phyloP scores from a whole-genome alignment of 208 protist genomes.

The Kentomonas sorsogonicus region DNA sequence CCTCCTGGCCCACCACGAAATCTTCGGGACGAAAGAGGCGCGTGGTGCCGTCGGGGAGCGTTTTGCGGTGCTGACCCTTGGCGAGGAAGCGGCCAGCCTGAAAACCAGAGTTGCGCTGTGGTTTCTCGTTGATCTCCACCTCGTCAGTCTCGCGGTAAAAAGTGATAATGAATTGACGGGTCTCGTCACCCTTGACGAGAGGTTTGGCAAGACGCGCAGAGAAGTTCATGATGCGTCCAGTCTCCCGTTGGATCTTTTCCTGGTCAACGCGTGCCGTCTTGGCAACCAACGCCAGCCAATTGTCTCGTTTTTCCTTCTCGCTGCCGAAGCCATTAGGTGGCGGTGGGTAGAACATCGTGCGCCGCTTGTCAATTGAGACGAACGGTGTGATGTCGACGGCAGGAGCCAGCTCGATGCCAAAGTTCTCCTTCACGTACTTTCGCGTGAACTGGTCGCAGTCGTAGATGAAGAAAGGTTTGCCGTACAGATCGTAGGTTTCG shows the following conservation, averaged over 20 bases:
- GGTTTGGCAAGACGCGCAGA: slow-evolving; percentile 52
- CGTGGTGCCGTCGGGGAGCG: slow-evolving; percentile 57
- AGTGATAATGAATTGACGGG: slow-evolving; percentile 81
- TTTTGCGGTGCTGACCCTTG: slow-evolving; percentile 66
- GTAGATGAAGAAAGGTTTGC: slow-evolving; percentile 82
- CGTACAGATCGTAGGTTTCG: slow-evolving; percentile 78
- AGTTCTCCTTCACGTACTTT: slow-evolving; percentile 57
- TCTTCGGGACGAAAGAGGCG: slow-evolving; percentile 53
- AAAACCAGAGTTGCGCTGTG: slow-evolving; percentile 82
- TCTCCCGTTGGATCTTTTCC: slow-evolving; percentile 51
- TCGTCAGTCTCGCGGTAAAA: slow-evolving; percentile 88
- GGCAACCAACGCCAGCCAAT: slow-evolving; percentile 69
- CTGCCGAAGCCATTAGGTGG: slow-evolving; percentile 87
- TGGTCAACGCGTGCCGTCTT: slow-evolving; percentile 66
- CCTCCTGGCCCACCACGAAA: slow-evolving; percentile 68
- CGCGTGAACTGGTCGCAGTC: slow-evolving; percentile 72
- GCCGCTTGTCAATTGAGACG: slow-evolving; percentile 35
- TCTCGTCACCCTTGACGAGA: slow-evolving; percentile 58
- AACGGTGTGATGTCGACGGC: slow-evolving; percentile 62
- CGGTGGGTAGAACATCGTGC: slow-evolving; percentile 75
- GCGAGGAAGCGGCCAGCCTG: slow-evolving; percentile 86
- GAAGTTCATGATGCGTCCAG: slow-evolving; percentile 87
- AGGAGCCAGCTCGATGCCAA: slow-evolving; percentile 37
- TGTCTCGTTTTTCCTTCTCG: slow-evolving; percentile 75
- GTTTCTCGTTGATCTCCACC: slow-evolving; percentile 81